Base-by-base conservation (phyloP, 148 eudicot genomes). In the Heliamphora exappendiculata region DNA sequence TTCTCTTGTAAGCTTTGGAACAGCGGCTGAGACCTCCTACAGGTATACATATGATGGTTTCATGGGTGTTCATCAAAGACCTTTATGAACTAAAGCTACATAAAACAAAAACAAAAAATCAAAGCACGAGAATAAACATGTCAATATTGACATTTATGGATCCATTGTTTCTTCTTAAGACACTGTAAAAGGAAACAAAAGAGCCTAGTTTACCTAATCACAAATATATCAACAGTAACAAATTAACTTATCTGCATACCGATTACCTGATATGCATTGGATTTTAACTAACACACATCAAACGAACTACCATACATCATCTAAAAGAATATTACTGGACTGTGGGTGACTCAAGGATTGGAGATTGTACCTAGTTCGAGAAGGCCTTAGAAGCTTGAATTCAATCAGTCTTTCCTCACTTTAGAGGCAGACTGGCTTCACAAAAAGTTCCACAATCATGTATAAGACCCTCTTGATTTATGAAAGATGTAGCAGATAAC, bases 11-110 rank as follows among this genome's bases (percentile, higher is more conserved):
- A 92, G 91, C 83, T 88, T 92, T 69, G 85, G 82, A 58, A 77
- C 93, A 85, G 92, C 81, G 36, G 91, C 70, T 9, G 98, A 91
- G 70, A 92, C 93, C 87, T 95, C 98, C 98, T 95, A 82, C 49
- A 74, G 55, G 36, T 65, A 66, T 33, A 50, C 4, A 75, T 47
- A 24, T 24, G 26, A 67, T n/a, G 9, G 36, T 29, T 76, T 26
- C 11, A 3, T 16, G 33, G 65, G 72, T 37, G 17, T 10, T 24
- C 1, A n/a, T 65, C 14, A 49, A 51, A 28, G 49, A 67, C 49
- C 41, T 29, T 37, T 29, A n/a, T 44, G 19, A 24, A 42, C 31
- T 24, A 57, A 24, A 78, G 31, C 12, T 22, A 39, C 24, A 24
- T 5, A 73, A 26, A 13, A 39, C 9, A 39, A 57, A 36, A 1